Base-by-base conservation (phyloP, 768 basidiomycete species). In the Galerina sulciceps region DNA sequence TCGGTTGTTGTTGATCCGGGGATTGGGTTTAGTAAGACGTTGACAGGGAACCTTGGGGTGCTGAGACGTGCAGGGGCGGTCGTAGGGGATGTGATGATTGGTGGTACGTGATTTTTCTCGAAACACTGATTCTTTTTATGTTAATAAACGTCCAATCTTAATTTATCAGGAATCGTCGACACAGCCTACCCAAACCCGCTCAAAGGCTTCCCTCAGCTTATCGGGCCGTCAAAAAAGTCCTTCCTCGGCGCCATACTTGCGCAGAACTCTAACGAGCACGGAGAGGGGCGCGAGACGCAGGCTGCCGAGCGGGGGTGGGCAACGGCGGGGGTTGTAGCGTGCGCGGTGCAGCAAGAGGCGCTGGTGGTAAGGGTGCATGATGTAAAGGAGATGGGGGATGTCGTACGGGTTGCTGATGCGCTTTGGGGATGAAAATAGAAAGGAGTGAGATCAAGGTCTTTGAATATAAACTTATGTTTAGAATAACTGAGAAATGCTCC, bases 1-100 rank as follows among this genome's bases (percentile, higher is more conserved):
- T 81, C 92, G 58, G 85, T 98, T 60, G 81, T 98, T 52, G 82
- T 89, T 22, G 97, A 98, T 75, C 93, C 96, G 3, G 96, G 96
- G 0, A 76, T 99, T 52, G 96, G 97, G 35, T 99, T 98, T 71
- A 96, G 95, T 73, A 98, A 98, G 73, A 83, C 86, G 0, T 70
- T 87, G 2, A 81, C 87, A 26, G 93, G 83, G 4, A 96, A 96
- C 72, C 62, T 94, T 35, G 78, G 81, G 60, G 66, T 96, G 10
- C 70, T 99, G 48, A 80, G 87, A 10, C 64, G 81, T 36, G 77
- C 77, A 50, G 79, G 68, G 17, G 70, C 60, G 48, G 69, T 92
- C 41, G 83, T 81, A 0, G 79, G 76, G 2, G 77, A 83, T 41
- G 54, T 67, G 10, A 11, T 50, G 4, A 65, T 79, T 44, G 75